A percentile compares a stretch with the other conserved stretches of the same genome.
These are phyloP conservation scores for Prunus armeniaca DNA, from an alignment of 306 rosid species.

Conservation along the genomic window DNA sequence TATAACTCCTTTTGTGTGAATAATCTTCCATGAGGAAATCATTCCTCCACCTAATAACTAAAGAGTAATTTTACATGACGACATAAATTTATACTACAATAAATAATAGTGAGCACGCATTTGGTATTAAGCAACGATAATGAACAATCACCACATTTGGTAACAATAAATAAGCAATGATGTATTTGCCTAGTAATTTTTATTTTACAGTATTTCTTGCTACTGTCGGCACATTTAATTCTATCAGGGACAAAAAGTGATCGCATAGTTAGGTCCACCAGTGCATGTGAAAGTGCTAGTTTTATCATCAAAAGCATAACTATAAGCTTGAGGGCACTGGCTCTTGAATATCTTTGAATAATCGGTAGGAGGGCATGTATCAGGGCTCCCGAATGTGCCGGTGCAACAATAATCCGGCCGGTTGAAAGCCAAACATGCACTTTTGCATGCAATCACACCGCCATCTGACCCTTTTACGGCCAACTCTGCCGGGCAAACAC, in stretches of 20 bases:
- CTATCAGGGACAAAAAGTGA: constrained; percentile 17
- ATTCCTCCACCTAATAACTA: too few species aligned
- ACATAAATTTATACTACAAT: too few species aligned
- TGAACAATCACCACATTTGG: too few species aligned
- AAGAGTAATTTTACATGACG: too few species aligned
- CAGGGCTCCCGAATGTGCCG: background rate
- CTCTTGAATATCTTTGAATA: constrained; percentile 20
- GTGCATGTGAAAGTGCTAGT: constrained; percentile 21
- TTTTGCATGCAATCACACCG: constrained; percentile 27
- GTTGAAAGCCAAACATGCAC: constrained; percentile 27
- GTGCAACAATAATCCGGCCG: constrained; percentile 27
- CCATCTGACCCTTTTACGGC: constrained; percentile 16
- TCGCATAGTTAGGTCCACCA: constrained; percentile 9
- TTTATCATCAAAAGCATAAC: constrained; percentile 23
- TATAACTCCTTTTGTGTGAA: too few species aligned
- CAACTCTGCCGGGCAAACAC: constrained; percentile 4
- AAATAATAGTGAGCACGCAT: too few species aligned
- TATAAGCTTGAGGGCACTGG: constrained; percentile 21
- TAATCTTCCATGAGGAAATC: too few species aligned
- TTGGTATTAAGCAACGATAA: too few species aligned
- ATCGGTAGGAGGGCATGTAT: background rate
- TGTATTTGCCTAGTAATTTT: too few species aligned
- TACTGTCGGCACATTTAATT: too few species aligned
- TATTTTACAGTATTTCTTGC: too few species aligned
- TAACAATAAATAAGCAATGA: too few species aligned